Evolutionary conservation across 2,329 filamentous ascomycete genomes (phyloP), one percentile per base, ranked within the genome.

Genomic region (Botryotinia narcissicola): DNA sequence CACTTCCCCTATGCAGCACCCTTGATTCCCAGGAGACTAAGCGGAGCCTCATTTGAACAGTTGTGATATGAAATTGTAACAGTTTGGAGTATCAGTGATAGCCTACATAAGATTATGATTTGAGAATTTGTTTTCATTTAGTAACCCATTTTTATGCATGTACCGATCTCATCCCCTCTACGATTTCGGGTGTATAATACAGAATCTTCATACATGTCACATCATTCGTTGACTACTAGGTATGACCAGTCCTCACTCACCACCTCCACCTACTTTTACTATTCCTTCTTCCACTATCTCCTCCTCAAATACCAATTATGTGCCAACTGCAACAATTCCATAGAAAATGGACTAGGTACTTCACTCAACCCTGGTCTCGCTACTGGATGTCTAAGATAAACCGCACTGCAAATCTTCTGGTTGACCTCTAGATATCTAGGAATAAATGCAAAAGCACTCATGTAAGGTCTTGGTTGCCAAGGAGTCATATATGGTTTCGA

Each of bases 401-500:
- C 94, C 18, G 96, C 96, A 1, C 95, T 92, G 83, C 96, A 99
- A 79, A 98, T 92, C 80, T 95, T 97, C 83, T 97, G 96, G 86
- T 98, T 98, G 78, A 99, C 96, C 84, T 99, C 97, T 75, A 99
- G 89, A 83, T 98, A 99, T 71, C 93, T 87, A 18, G 96, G 96
- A 78, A 99, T 94, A 83, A 97, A 98, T 37, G 95, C 94, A 83
- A 99, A 99, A 0, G 95, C 91, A 70, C 89, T 87, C 93, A 99
- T 97, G 83, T 89, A 98, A 70, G 92, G 88, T 73, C 94, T 88
- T 20, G 96, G 96, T 76, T 87, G 85, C 96, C 96, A 99, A 20
- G 96, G 96, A 2, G 95, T 98, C 7, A 88, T 88, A 81, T 99
- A 99, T 5, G 96, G 93, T 84, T 97, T 97, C 73, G 83, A 84